phyloP scores from a whole-genome alignment of 2,329 filamentous ascomycete species.

The Phoma sp. region DNA sequence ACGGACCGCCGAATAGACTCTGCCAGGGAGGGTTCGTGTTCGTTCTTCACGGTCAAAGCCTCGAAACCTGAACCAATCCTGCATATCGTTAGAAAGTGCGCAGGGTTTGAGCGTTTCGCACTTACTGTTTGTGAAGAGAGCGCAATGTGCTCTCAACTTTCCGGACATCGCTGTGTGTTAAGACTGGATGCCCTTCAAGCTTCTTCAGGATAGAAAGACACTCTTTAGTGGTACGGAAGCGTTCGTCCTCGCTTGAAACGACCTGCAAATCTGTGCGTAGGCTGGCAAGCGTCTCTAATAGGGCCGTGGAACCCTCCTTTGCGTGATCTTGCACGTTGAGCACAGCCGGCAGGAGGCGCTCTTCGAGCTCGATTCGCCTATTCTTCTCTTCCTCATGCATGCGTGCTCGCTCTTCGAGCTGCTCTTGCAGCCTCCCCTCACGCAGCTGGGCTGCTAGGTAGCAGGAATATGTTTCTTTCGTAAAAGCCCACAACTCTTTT shows the following conservation, averaged over 20 bases:
- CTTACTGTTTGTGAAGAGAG: slow-evolving; percentile 30
- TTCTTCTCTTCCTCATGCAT: slow-evolving; percentile 29
- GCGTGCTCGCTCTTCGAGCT: slow-evolving; percentile 16
- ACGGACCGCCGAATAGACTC: slow-evolving; percentile 21
- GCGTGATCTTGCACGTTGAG: slow-evolving; percentile 25
- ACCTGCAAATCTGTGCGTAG: slow-evolving; percentile 9
- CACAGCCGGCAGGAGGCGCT: slow-evolving; percentile 23
- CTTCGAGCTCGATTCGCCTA: slow-evolving; percentile 28
- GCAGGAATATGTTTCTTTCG: slow-evolving; percentile 25
- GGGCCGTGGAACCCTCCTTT: slow-evolving; percentile 19
- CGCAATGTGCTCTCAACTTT: slow-evolving; percentile 33
- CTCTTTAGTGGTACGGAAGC: slow-evolving; percentile 18
- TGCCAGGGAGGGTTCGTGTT: not conserved
- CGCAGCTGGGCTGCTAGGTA: slow-evolving; percentile 21
- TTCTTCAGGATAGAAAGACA: slow-evolving; percentile 26
- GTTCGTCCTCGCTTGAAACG: not conserved
- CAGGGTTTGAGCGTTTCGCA: not conserved
- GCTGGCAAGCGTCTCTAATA: slow-evolving; percentile 2
- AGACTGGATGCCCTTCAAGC: slow-evolving; percentile 21
- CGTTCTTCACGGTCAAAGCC: slow-evolving; percentile 9
- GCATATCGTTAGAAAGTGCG: not conserved
- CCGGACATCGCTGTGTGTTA: slow-evolving; percentile 28
- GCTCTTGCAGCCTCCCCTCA: slow-evolving; percentile 18
- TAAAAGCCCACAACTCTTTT: slow-evolving; percentile 15
- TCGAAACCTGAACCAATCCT: slow-evolving; percentile 16